phyloP scores from a whole-genome alignment of 2,329 filamentous ascomycete species.

The Celoporthe dispersa region DNA sequence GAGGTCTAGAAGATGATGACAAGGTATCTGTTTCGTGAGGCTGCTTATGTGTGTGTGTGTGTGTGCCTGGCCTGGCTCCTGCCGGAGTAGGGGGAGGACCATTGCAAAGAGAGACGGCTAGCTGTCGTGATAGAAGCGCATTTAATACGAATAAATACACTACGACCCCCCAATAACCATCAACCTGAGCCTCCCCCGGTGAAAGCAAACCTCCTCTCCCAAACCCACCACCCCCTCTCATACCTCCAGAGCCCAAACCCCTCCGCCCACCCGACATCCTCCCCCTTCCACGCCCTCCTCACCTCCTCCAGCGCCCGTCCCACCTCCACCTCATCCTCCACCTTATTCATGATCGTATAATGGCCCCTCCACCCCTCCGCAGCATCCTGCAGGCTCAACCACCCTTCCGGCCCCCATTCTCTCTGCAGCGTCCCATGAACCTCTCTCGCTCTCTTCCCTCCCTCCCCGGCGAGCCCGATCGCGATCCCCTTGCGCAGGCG shows the following conservation, averaged over 20 bases:
- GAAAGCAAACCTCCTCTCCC: slow-evolving; percentile 20
- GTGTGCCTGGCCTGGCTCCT: too few species aligned
- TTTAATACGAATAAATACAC: too few species aligned
- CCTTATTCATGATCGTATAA: slow-evolving; percentile 26
- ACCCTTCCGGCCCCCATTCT: not conserved
- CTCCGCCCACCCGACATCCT: slow-evolving; percentile 17
- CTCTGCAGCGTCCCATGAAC: slow-evolving; percentile 4
- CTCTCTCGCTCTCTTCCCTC: not conserved
- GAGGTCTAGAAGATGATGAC: too few species aligned
- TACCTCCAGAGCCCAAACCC: slow-evolving; percentile 22
- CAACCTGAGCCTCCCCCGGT: not conserved
- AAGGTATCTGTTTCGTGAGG: too few species aligned
- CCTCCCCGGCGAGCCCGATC: slow-evolving; percentile 4
- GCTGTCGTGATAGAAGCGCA: too few species aligned
- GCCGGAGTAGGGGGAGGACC: too few species aligned
- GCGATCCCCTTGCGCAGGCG: slow-evolving; percentile 17
- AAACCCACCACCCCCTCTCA: slow-evolving; percentile 22
- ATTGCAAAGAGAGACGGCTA: too few species aligned
- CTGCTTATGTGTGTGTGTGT: too few species aligned
- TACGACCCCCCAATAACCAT: too few species aligned
- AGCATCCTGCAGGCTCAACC: slow-evolving; percentile 24
- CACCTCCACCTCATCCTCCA: slow-evolving; percentile 12
- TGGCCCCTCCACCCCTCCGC: slow-evolving; percentile 17
- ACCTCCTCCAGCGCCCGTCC: slow-evolving; percentile 15
- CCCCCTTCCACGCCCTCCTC: not conserved